Evolutionary conservation across 2,329 filamentous ascomycete species (phyloP), one percentile per base, ranked within the genome.

Genomic region (Shiraia bambusicola): DNA sequence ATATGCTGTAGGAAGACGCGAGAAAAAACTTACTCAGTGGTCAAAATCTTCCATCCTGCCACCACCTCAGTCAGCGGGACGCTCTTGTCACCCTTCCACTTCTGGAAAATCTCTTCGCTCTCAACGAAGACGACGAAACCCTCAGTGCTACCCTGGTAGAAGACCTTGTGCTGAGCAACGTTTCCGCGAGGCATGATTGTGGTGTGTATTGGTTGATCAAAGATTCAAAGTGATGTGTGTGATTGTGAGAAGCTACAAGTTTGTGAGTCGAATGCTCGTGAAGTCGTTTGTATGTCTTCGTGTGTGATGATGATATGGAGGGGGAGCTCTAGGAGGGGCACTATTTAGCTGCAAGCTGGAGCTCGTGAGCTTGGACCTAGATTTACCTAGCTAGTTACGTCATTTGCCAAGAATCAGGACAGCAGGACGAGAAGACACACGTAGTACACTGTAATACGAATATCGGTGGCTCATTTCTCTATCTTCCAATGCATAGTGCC

Each of bases 41-140:
- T 76, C 63, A 95, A 95, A 63, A 98, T 78, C 78, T 95, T 88
- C 78, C 88, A 97, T 6, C 86, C 79, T 44, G 84, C 88, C 41
- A 97, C 80, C 42, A 98, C 91, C 61, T 96, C 84, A 1, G 87
- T 80, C 34, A 97, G 74, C 27, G 93, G 87, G 22, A 93, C 75
- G 22, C 80, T 84, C 65, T 81, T 83, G 76, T 97, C 92, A 4
- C 67, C 74, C 76, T 84, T 82, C 92, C 92, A 97, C 70, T 92
- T 84, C 71, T 87, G 76, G 61, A 88, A 83, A 34, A 78, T 76
- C 47, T 87, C 67, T 12, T 72, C 63, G 48, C 75, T 77, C 37
- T 86, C 82, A 45, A 82, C 75, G 58, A 83, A 82, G 71, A 87
- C 73, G 59, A 86, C 72, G 66, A 84, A 88, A 73, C 87, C 82